phyloP scores from a whole-genome alignment of 2,329 filamentous ascomycete species.

The Scytalidium lignicola region DNA sequence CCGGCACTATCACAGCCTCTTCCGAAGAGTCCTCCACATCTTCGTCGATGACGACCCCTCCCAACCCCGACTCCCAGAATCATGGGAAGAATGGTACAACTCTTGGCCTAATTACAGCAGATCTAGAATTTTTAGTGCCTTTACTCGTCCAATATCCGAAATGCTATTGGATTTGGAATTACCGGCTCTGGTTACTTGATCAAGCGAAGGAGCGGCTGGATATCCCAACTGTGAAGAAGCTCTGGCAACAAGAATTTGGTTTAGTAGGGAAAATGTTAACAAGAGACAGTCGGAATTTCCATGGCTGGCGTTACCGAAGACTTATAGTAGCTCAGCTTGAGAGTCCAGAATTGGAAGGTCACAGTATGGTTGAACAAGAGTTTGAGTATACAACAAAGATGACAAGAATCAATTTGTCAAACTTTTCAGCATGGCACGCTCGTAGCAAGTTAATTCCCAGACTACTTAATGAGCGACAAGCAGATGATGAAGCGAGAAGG shows the following conservation, averaged over 20 bases:
- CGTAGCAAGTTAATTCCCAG: slow-evolving; percentile 77
- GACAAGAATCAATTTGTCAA: slow-evolving; percentile 80
- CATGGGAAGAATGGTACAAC: slow-evolving; percentile 48
- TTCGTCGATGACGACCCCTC: slow-evolving; percentile 48
- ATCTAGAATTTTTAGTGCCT: slow-evolving; percentile 78
- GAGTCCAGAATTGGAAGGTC: slow-evolving; percentile 42
- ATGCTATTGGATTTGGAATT: slow-evolving; percentile 99
- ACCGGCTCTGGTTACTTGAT: slow-evolving; percentile 78
- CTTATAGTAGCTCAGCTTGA: slow-evolving; percentile 74
- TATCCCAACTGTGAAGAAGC: slow-evolving; percentile 45
- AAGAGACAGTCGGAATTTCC: slow-evolving; percentile 86
- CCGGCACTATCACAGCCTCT: slow-evolving; percentile 55
- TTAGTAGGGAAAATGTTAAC: slow-evolving; percentile 84
- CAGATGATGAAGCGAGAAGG: slow-evolving; percentile 57
- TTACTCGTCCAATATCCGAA: slow-evolving; percentile 84
- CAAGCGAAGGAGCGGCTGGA: slow-evolving; percentile 64
- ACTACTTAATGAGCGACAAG: slow-evolving; percentile 65
- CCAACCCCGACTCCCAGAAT: slow-evolving; percentile 39
- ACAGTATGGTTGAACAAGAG: slow-evolving; percentile 70
- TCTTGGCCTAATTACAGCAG: slow-evolving; percentile 57
- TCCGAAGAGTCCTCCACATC: slow-evolving; percentile 54
- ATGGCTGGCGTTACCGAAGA: slow-evolving; percentile 90
- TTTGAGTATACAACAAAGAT: slow-evolving; percentile 88
- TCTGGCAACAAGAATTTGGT: slow-evolving; percentile 82
- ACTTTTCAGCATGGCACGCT: slow-evolving; percentile 97